Evolutionary conservation across 2,329 filamentous ascomycete species (phyloP), one percentile per base, ranked within the genome.

Genomic region (Fusarium irregulare): DNA sequence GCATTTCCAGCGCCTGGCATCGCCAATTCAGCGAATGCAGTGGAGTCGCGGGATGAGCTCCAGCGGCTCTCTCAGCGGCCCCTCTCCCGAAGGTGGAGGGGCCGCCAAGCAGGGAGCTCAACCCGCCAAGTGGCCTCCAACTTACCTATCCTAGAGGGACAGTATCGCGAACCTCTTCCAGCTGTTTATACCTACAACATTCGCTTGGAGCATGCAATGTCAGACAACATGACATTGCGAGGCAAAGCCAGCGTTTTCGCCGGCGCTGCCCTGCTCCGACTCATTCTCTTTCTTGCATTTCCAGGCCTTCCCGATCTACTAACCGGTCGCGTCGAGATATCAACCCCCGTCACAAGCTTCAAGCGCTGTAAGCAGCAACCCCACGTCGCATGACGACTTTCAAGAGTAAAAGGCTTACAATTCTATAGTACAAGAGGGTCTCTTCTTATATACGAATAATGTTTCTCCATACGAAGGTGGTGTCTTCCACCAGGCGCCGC

Each of bases 401-500:
- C 8, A 16, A 13, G 13, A 18, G 25, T 28, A 28, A 8, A 23
- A 47, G 7, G 30, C 66, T 71, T 42, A 68, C 60, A 60, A 32
- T 14, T n/a, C 20, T 28, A n/a, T 58, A 75, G 68, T 71, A 58
- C 95, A 98, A 85, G 96, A 99, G 82, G 96, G 96, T 21, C 84
- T 99, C 61, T 99, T 97, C 77, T 89, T 99, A 23, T 98, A 98
- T 80, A 94, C 93, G 70, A 93, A 97, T 80, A 97, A 97, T 83
- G 93, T 98, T 60, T 98, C 94, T 64, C 96, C 96, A 2, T 99
- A 98, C 83, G 94, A 99, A 79, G 96, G 96, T 70, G 96, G 96
- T 75, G 93, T 91, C 77, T 91, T 87, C 79, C 87, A 89, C 81
- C 86, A 97, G 85, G 93, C 94, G 44, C 96, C 96, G 49, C 86